These are phyloP conservation scores for Fusarium piperis DNA, from an alignment of 2,329 filamentous ascomycete genomes.

Conservation along the genomic window DNA sequence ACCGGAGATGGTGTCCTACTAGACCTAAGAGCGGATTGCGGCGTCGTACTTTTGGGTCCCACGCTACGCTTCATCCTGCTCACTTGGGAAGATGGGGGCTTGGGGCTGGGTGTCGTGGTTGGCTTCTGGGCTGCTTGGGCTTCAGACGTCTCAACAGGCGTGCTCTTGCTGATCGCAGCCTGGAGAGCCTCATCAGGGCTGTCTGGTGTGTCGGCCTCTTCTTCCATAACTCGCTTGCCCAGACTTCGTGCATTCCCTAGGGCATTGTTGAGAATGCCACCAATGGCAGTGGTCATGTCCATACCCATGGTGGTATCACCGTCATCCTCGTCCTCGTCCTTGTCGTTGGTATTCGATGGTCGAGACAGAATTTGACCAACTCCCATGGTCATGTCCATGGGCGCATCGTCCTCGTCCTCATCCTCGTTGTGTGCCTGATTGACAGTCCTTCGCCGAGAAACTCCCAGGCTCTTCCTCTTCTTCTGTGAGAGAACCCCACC, in stretches of 20 bases:
- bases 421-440: slow-evolving; percentile 46
- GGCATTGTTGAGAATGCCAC: slow-evolving; percentile 64
- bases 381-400: slow-evolving; percentile 67
- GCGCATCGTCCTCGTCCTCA: slow-evolving; percentile 47
- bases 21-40: slow-evolving; percentile 39
- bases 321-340: slow-evolving; percentile 46
- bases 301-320: slow-evolving; percentile 59
- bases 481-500: slow-evolving; percentile 61
- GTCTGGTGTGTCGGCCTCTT: slow-evolving; percentile 63
- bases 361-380: slow-evolving; percentile 63
- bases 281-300: slow-evolving; percentile 74
- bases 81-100: slow-evolving; percentile 62
- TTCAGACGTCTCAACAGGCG: slow-evolving; percentile 27
- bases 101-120: slow-evolving; percentile 61
- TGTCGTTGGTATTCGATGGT: slow-evolving; percentile 47
- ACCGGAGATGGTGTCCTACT: slow-evolving; percentile 41
- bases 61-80: slow-evolving; percentile 61
- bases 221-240: slow-evolving; percentile 68
- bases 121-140: slow-evolving; percentile 44
- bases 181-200: slow-evolving; percentile 52
- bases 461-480: slow-evolving; percentile 37
- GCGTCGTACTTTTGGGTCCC: slow-evolving; percentile 52
- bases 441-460: slow-evolving; percentile 37
- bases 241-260: slow-evolving; percentile 46
- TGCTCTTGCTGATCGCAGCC: slow-evolving; percentile 36